Percentiles rank a stretch among this genome's conserved stretches.
phyloP scores from a whole-genome alignment of 306 rosid genomes.

The Canavalia ensiformis region DNA sequence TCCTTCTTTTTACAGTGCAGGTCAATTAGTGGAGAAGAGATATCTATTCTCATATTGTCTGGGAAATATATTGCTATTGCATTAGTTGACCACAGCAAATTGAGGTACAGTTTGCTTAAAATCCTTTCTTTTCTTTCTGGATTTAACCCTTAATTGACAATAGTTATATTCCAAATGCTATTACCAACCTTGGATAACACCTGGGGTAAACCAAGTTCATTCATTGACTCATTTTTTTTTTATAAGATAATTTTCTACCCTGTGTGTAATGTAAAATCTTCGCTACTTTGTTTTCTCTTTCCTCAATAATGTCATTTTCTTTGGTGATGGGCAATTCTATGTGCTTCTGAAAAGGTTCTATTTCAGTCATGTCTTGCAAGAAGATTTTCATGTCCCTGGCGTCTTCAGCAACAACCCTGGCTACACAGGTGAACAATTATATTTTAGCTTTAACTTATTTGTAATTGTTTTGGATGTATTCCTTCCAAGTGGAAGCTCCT shows the following conservation, averaged over 20 bases:
- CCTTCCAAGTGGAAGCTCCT: constrained; percentile 28
- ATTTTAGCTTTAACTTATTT: constrained; percentile 39
- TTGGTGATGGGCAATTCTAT: constrained; percentile 45
- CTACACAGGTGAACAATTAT: constrained; percentile 74
- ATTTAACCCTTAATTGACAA: constrained; percentile 31
- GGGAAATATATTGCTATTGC: constrained; percentile 87
- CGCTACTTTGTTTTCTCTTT: constrained; percentile 37
- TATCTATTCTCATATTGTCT: constrained; percentile 75
- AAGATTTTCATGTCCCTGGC: constrained; percentile 63
- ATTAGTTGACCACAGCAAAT: constrained; percentile 85
- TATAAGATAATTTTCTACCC: constrained; percentile 15
- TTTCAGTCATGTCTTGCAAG: constrained; percentile 68
- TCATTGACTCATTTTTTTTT: constrained; percentile 29
- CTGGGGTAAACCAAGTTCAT: constrained; percentile 29
- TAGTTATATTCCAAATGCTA: constrained; percentile 10
- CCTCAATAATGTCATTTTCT: constrained; percentile 23
- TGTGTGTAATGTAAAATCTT: constrained; percentile 11
- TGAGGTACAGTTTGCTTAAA: constrained; percentile 67
- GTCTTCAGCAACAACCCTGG: constrained; percentile 61
- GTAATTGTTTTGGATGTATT: constrained; percentile 15
- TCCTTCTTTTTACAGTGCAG: constrained; percentile 76
- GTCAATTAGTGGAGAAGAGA: constrained; percentile 77
- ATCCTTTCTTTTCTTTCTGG: constrained; percentile 28
- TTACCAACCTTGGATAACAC: constrained; percentile 35
- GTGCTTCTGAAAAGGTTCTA: constrained; percentile 54